Evolutionary conservation across 2,329 filamentous ascomycete genomes (phyloP).

Genomic region (Helicocarpus griseus): DNA sequence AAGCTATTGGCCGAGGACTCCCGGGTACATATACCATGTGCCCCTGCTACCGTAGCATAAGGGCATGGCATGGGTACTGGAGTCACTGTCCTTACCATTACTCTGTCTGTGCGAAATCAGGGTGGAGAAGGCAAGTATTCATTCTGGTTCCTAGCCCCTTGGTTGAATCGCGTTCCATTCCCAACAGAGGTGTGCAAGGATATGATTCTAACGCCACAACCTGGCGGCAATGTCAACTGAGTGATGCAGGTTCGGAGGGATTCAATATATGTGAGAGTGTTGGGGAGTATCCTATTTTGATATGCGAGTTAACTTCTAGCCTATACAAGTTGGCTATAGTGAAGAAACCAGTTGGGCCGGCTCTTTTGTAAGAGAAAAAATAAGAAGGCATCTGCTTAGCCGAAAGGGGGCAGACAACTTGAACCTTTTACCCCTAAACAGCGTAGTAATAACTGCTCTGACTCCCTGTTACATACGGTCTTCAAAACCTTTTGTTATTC

Average conservation of each 20-base stretch:
- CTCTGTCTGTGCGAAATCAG: slow-evolving; percentile 41
- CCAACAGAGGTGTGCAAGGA: slow-evolving; percentile 23
- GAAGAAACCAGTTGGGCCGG: slow-evolving; percentile 31
- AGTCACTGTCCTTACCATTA: slow-evolving; percentile 64
- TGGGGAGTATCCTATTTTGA: slow-evolving; percentile 52
- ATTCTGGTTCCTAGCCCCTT: neutral
- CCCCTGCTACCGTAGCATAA: too few species aligned
- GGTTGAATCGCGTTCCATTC: neutral
- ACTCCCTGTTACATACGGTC: too few species aligned
- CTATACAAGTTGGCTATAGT: slow-evolving; percentile 32
- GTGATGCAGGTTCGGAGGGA: slow-evolving; percentile 27
- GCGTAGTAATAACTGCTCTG: too few species aligned
- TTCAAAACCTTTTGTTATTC: slow-evolving; percentile 71
- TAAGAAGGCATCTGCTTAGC: too few species aligned
- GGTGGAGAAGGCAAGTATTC: slow-evolving; percentile 34
- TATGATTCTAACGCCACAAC: slow-evolving; percentile 49
- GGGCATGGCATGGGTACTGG: too few species aligned
- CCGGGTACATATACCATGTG: too few species aligned
- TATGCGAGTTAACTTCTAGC: slow-evolving; percentile 46
- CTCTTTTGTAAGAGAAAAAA: slow-evolving; percentile 16
- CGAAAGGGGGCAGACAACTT: too few species aligned
- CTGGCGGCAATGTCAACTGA: slow-evolving; percentile 42
- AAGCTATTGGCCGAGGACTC: slow-evolving; percentile 76
- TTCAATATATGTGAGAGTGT: slow-evolving; percentile 48
- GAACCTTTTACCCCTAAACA: too few species aligned